Evolutionary conservation across 148 eudicot genomes (phyloP), one percentile per base, ranked within the genome.

Genomic region (Rhododendron griersonianum): DNA sequence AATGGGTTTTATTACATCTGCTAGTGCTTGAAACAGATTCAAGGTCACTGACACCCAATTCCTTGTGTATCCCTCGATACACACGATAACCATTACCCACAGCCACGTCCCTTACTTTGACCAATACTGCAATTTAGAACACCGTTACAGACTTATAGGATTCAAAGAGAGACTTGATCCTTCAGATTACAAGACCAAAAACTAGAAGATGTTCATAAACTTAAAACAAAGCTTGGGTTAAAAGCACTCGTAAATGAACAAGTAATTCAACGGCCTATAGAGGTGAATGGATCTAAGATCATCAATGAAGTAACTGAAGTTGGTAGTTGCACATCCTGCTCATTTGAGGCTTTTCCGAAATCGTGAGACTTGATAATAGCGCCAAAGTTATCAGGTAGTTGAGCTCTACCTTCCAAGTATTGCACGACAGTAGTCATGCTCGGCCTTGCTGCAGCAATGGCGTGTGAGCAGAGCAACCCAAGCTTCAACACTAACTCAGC

Each of bases 401-500:
- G 82, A 80, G 82, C 82, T 80, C 18, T 33, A 14, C 61, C 82
- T 25, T n/a, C 82, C 16, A 80, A 80, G 25, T 80, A 80, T 25
- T 80, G 13, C 0, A 80, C 39, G 1, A 80, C 82, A 5, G 57
- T 14, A 48, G 82, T 4, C 21, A 80, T 78, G 53, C 11, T 44
- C 30, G 81, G 81, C 53, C 81, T 78, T 21, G 81, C 81, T 41
- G 33, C 30, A 80, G 82, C 82, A 1, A 80, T 2, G 11, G 82
- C 37, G 53, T 80, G 82, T 61, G 14, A 30, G 30, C 30, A 80
- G 33, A 80, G 82, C 82, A 48, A 48, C 37, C 82, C 82, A 28
- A 80, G 82, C 39, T 80, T 80, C 59, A 80, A 48, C 7, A 48
- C 21, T 33, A 80, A 80, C 82, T 80, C 82, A 48, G 39, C 82